A percentile compares a stretch with the other conserved stretches of the same genome.
Evolutionary conservation across 495 filamentous ascomycete genomes (phyloP).

Genomic region (Aspergillus incahuasiensis): DNA sequence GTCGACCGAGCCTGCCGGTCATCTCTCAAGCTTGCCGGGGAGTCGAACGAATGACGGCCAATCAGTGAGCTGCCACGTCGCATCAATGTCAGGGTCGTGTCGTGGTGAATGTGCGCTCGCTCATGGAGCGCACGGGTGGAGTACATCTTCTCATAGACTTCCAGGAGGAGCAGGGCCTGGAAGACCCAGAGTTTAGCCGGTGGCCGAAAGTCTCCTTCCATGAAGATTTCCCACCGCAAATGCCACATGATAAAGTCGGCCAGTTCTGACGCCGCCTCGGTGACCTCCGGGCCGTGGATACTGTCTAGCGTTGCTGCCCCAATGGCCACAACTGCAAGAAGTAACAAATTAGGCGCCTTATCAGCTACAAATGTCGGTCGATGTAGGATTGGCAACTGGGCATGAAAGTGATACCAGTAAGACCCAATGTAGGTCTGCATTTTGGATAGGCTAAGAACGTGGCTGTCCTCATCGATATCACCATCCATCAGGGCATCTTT

Average conservation of each 20-base stretch:
- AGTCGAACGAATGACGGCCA: conserved; percentile 82
- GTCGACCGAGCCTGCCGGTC: conserved; percentile 46
- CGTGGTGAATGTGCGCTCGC: conserved; percentile 94
- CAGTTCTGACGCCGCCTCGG: conserved; percentile 67
- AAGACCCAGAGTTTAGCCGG: conserved; percentile 98
- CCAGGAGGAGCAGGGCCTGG: conserved; percentile 82
- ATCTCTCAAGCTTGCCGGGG: conserved; percentile 75
- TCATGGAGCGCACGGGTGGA: conserved; percentile 88
- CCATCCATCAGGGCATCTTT: conserved; percentile 77
- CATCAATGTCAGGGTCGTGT: conserved; percentile 93
- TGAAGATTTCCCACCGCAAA: conserved; percentile 88
- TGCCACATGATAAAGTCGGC: conserved; percentile 89
- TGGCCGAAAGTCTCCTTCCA: conserved; percentile 83
- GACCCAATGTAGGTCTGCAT: conserved; percentile 93
- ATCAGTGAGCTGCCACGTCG: conserved; percentile 87
- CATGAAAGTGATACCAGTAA: conserved; percentile 93
- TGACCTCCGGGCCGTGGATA: conserved; percentile 66
- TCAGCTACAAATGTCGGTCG: conserved; percentile 89
- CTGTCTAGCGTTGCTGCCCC: conserved; percentile 86
- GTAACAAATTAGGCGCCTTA: conserved; percentile 73
- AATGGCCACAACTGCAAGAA: conserved; percentile 93
- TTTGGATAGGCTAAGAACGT: conserved; percentile 85
- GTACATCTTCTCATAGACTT: conserved; percentile 96
- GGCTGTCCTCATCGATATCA: conserved; percentile 63
- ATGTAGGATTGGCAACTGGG: conserved; percentile 91